Percentiles rank a stretch among this genome's conserved stretches.
Evolutionary conservation across 768 basidiomycete genomes (phyloP).

Genomic region (Lactarius sp.): DNA sequence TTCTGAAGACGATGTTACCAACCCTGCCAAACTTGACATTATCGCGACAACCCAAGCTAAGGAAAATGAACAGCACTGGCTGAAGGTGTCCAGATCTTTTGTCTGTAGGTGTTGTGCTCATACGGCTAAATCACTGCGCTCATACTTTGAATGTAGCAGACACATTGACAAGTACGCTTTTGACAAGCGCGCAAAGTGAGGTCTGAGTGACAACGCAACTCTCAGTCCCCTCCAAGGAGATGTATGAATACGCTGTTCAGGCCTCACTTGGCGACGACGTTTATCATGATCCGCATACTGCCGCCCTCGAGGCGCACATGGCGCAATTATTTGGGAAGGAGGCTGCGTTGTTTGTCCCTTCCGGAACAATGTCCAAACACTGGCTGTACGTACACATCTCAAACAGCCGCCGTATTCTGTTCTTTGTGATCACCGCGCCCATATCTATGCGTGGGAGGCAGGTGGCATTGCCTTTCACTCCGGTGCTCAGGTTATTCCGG

Average conservation of each 20-base stretch:
- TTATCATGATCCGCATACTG: constrained; percentile 57
- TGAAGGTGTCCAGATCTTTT: constrained; percentile 61
- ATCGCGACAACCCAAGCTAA: constrained; percentile 40
- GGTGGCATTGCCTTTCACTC: constrained; percentile 88
- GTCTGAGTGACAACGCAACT: constrained; percentile 11
- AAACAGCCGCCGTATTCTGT: constrained; percentile 88
- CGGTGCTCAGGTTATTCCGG: constrained; percentile 61
- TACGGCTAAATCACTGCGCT: constrained; percentile 7
- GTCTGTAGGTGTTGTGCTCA: constrained; percentile 50
- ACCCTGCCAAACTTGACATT: constrained; percentile 54
- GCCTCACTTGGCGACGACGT: constrained; percentile 78
- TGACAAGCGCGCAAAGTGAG: background rate
- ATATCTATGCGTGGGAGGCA: constrained; percentile 82
- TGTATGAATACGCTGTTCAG: constrained; percentile 64
- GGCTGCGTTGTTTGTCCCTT: constrained; percentile 80
- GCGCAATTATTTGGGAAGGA: constrained; percentile 84
- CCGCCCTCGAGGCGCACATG: constrained; percentile 63
- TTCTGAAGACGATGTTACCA: constrained; percentile 32
- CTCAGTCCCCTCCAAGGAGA: constrained; percentile 55
- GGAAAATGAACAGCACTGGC: constrained; percentile 53
- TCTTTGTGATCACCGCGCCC: constrained; percentile 81
- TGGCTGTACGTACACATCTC: constrained; percentile 83
- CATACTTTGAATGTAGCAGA: constrained; percentile 35
- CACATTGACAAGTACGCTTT: constrained; percentile 42
- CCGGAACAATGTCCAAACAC: constrained; percentile 90